These are phyloP conservation scores for Simmondsia chinensis DNA, from an alignment of 148 eudicot species.

Conservation along the genomic window DNA sequence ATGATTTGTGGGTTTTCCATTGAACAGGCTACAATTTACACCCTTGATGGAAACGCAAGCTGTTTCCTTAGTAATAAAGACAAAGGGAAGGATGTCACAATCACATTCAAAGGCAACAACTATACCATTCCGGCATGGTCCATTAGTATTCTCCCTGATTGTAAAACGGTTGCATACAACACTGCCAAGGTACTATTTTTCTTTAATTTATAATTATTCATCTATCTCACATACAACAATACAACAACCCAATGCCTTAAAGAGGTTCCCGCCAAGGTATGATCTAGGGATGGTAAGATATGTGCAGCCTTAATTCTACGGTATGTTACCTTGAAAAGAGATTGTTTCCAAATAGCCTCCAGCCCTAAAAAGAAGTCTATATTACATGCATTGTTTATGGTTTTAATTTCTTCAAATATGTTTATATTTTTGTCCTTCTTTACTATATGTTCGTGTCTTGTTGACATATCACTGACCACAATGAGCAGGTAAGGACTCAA, in stretches of 20 bases:
- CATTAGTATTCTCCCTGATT: slow-evolving; percentile 37
- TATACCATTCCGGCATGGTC: slow-evolving; percentile 46
- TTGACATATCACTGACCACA: too few species aligned
- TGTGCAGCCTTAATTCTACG: too few species aligned
- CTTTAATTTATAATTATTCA: background rate
- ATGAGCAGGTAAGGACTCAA: slow-evolving; percentile 14
- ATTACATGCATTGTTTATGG: too few species aligned
- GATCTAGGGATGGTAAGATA: too few species aligned
- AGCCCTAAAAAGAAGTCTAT: too few species aligned
- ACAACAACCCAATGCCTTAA: too few species aligned
- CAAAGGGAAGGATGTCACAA: slow-evolving; percentile 5
- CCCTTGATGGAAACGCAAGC: slow-evolving; percentile 4
- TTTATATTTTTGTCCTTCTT: too few species aligned
- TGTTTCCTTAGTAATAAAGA: slow-evolving; percentile 35
- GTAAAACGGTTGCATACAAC: slow-evolving; percentile 30
- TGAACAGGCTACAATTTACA: slow-evolving; percentile 23
- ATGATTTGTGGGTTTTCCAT: background rate
- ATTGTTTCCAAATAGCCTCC: too few species aligned
- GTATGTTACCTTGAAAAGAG: background rate
- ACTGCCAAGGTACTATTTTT: slow-evolving; percentile 16
- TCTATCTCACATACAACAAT: too few species aligned
- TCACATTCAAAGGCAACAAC: slow-evolving; percentile 17
- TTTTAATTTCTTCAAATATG: too few species aligned
- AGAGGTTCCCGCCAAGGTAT: too few species aligned
- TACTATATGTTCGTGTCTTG: too few species aligned